These are phyloP conservation scores for Meredithiella fracta DNA, from an alignment of 2,329 filamentous ascomycete species.

Conservation along the genomic window DNA sequence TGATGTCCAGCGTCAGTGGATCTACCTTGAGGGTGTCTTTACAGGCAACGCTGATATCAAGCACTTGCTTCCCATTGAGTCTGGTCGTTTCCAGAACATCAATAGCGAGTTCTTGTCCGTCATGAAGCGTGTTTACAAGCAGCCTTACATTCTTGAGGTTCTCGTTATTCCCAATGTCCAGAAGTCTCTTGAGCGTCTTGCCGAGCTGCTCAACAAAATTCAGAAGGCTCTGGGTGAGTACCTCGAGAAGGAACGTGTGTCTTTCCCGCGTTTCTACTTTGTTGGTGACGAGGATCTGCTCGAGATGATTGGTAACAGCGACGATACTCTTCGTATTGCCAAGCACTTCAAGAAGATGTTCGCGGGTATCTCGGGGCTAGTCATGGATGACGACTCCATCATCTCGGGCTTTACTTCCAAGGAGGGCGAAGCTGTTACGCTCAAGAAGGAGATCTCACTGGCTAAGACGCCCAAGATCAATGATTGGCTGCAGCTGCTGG, in stretches of 20 bases:
- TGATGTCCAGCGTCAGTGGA: constrained; percentile 99
- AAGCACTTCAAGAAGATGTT: constrained; percentile 99
- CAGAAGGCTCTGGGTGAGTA: constrained; percentile 98
- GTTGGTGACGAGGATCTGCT: constrained; percentile 96
- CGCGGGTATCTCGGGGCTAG: constrained; percentile 76
- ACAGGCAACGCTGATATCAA: constrained; percentile 98
- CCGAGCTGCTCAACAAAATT: constrained; percentile 97
- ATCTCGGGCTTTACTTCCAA: constrained; percentile 92
- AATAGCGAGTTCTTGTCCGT: constrained; percentile 98
- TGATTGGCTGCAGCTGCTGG: constrained; percentile 90
- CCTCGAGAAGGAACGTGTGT: constrained; percentile 89
- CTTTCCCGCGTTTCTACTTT: constrained; percentile 98
- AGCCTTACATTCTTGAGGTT: constrained; percentile 87
- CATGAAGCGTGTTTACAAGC: constrained; percentile 98
- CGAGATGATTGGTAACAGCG: constrained; percentile 98
- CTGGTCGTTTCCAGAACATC: constrained; percentile 94
- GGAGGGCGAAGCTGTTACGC: constrained; percentile 71
- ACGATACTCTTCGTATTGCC: constrained; percentile 85
- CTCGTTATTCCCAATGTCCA: constrained; percentile 91
- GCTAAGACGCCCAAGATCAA: constrained; percentile 94
- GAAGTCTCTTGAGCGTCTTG: constrained; percentile 84
- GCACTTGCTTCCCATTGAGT: constrained; percentile 89
- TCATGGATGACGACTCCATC: constrained; percentile 76
- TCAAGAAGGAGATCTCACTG: constrained; percentile 84
- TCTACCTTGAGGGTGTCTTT: constrained; percentile 97